These are phyloP conservation scores for Candida sp. DNA, from an alignment of 1,139 yeast species.

Conservation along the genomic window DNA sequence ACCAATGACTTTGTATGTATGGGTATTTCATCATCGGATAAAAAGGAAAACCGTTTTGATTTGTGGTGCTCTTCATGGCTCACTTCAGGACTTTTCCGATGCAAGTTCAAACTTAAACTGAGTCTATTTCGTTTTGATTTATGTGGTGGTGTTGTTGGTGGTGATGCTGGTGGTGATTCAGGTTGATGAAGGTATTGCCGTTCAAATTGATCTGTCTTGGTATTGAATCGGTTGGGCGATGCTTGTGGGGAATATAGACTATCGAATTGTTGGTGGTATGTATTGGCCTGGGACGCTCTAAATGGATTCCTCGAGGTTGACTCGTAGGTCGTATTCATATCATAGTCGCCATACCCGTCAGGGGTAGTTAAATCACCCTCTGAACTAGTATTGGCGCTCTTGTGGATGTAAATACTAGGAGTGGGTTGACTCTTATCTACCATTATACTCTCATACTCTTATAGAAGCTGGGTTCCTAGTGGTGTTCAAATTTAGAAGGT, in stretches of 20 bases:
- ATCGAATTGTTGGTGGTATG: not conserved
- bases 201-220: not conserved
- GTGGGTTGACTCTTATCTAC: not conserved
- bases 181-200: not conserved
- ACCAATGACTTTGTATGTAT: conserved; percentile 9
- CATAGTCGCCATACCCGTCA: not conserved
- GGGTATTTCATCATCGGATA: not conserved
- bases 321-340: not conserved
- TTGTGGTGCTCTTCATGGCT: not conserved
- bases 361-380: not conserved
- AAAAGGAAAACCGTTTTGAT: not conserved
- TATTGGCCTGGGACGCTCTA: not conserved
- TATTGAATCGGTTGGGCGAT: not conserved
- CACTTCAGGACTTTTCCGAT: not conserved
- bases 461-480: not conserved
- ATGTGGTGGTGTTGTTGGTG: not conserved
- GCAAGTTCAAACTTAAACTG: not conserved
- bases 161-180: not conserved
- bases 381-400: not conserved
- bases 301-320: not conserved
- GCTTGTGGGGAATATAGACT: not conserved
- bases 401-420: not conserved
- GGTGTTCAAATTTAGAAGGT: too few relatives aligned
- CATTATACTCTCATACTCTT: not conserved
- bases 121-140: not conserved